A percentile compares a stretch with the other conserved stretches of the same genome.
Evolutionary conservation across 305 asterid species (phyloP).

Genomic region (Caryopteris hybrid): DNA sequence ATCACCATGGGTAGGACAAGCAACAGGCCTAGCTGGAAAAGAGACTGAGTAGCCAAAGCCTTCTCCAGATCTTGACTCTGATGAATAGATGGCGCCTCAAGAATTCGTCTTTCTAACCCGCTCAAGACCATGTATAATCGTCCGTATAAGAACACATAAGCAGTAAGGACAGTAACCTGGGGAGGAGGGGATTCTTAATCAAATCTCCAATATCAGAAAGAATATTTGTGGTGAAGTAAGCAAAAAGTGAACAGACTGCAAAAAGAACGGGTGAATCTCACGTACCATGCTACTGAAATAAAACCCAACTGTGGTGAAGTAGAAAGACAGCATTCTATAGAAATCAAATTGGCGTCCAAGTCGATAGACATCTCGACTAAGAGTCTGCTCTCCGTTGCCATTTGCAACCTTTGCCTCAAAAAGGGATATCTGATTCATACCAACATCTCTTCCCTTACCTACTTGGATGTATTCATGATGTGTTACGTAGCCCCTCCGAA

Average conservation of each 20-base stretch:
- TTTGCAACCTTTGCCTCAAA: conserved; percentile 97
- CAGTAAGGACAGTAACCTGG: conserved; percentile 80
- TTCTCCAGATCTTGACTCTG: conserved; percentile 70
- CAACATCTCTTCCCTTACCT: conserved; percentile 97
- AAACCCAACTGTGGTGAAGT: conserved; percentile 95
- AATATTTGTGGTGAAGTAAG: neutral
- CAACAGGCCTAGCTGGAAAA: conserved; percentile 82
- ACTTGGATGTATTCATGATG: conserved; percentile 98
- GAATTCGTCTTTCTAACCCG: conserved; percentile 72
- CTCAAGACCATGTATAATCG: conserved; percentile 89
- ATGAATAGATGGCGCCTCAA: conserved; percentile 54
- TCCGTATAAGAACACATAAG: conserved; percentile 74
- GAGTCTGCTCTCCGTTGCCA: conserved; percentile 97
- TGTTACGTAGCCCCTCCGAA: conserved; percentile 78
- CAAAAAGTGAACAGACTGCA: neutral
- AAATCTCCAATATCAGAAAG: conserved; percentile 15
- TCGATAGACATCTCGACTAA: conserved; percentile 86
- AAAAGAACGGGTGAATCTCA: conserved; percentile 1
- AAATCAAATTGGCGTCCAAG: conserved; percentile 96
- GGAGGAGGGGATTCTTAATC: conserved; percentile 13
- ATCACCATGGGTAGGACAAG: conserved; percentile 89
- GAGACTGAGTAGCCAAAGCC: conserved; percentile 86
- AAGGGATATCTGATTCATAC: conserved; percentile 91
- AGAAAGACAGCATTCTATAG: conserved; percentile 91
- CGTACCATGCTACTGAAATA: conserved; percentile 94